Conservation (phyloP, 2,329 filamentous ascomycete species). For the Didymella glomerata region DNA sequence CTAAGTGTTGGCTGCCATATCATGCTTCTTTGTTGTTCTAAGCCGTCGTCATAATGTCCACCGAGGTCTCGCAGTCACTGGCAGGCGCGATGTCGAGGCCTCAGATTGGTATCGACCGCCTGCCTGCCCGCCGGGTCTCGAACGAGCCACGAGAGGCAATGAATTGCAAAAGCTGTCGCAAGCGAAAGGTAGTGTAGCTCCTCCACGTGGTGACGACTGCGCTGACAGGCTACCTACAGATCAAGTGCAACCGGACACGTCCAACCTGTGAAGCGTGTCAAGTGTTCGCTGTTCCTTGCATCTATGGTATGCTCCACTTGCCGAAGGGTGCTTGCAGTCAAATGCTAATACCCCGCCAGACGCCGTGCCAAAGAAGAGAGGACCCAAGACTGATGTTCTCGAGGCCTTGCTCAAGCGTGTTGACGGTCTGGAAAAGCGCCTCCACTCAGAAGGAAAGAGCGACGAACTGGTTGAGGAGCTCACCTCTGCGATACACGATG, state of each 20-base stretch:
- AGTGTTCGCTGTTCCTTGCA: conserved; percentile 85
- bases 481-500: conserved; percentile 35
- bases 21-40: conserved; percentile 44
- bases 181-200: conserved; percentile 74
- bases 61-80: conserved; percentile 42
- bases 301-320: conserved; percentile 72
- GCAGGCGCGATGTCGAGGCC: conserved; percentile 70
- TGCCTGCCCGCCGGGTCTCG: conserved; percentile 74
- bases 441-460: conserved; percentile 66
- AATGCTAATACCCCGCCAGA: conserved; percentile 60
- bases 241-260: conserved; percentile 87
- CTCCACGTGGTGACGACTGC: conserved; percentile 1
- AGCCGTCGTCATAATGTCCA: conserved; percentile 40
- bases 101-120: conserved; percentile 81
- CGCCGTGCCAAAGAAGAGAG: conserved; percentile 87
- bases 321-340: conserved; percentile 13
- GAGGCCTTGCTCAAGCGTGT: conserved; percentile 86
- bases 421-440: conserved; percentile 81
- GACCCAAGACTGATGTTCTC: conserved; percentile 87
- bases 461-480: conserved; percentile 48
- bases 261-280: conserved; percentile 89
- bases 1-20: conserved; percentile 33
- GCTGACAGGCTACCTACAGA: conserved; percentile 61
- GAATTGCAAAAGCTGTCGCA: conserved; percentile 95
- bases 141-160: conserved; percentile 86